Evolutionary conservation across 306 rosid genomes (phyloP).

Genomic region (Acacia confusa): DNA sequence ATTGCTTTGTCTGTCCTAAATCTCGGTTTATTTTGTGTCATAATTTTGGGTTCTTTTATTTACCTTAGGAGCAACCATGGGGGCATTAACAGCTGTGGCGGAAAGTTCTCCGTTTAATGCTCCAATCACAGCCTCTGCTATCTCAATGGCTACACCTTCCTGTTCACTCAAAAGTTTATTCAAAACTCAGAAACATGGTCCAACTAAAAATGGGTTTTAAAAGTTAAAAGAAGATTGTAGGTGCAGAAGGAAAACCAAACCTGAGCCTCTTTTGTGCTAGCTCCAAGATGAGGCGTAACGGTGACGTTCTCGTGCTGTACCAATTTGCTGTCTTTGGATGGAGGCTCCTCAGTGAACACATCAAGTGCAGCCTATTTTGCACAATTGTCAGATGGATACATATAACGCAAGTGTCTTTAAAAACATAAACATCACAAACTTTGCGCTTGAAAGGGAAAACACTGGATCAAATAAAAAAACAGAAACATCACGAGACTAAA

Average conservation of each 20-base stretch:
- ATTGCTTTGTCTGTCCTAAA: not conserved
- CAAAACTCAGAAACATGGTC: not conserved
- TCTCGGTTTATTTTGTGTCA: not conserved
- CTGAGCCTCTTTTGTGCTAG: constrained; percentile 99
- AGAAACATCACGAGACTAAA: not conserved
- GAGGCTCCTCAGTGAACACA: constrained; percentile 87
- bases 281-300: constrained; percentile 92
- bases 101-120: constrained; percentile 88
- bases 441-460: too few species aligned
- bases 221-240: not conserved
- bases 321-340: constrained; percentile 71
- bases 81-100: constrained; percentile 98
- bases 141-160: constrained; percentile 98
- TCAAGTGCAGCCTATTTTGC: constrained; percentile 81
- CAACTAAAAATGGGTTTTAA: not conserved
- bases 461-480: not conserved
- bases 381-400: not conserved
- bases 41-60: not conserved
- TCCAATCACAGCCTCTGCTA: constrained; percentile 96
- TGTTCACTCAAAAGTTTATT: constrained; percentile 26
- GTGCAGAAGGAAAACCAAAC: constrained; percentile 35
- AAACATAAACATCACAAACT: too few species aligned
- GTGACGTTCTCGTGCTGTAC: constrained; percentile 83
- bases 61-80: constrained; percentile 97
- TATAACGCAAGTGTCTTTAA: not conserved